phyloP scores from a whole-genome alignment of 495 filamentous ascomycete species.

The Cercophora scortea region DNA sequence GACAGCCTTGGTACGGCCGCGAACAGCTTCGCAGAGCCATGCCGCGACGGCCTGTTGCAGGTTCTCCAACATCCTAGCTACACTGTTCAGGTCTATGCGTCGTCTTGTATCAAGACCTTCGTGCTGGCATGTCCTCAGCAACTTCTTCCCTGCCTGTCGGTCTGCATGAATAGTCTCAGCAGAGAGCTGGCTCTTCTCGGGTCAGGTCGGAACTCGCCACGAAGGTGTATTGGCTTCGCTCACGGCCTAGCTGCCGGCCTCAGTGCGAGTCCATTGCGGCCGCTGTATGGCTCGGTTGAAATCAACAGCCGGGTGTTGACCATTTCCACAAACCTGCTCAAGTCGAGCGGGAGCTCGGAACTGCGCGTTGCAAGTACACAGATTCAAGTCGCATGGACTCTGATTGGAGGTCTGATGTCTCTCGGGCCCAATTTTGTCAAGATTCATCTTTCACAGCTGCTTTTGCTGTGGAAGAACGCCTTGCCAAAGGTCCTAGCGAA shows the following conservation, averaged over 20 bases:
- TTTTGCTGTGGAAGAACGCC: slow-evolving; percentile 97
- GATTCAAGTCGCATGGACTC: slow-evolving; percentile 95
- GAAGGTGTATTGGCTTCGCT: slow-evolving; percentile 83
- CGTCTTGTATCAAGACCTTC: slow-evolving; percentile 77
- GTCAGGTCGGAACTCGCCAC: slow-evolving; percentile 67
- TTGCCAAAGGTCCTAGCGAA: slow-evolving; percentile 87
- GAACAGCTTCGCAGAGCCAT: slow-evolving; percentile 64
- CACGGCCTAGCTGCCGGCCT: slow-evolving; percentile 89
- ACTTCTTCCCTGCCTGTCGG: slow-evolving; percentile 81
- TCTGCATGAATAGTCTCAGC: slow-evolving; percentile 92
- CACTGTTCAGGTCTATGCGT: slow-evolving; percentile 83
- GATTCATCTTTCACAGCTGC: slow-evolving; percentile 90
- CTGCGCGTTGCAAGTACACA: slow-evolving; percentile 87
- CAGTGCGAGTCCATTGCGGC: slow-evolving; percentile 78
- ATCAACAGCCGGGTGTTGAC: slow-evolving; percentile 86
- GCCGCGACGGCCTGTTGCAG: slow-evolving; percentile 81
- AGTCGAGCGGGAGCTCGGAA: slow-evolving; percentile 86
- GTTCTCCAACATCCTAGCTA: slow-evolving; percentile 93
- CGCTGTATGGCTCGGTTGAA: slow-evolving; percentile 90
- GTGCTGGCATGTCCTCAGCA: slow-evolving; percentile 87
- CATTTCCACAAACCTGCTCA: slow-evolving; percentile 85
- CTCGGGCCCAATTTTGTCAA: slow-evolving; percentile 98
- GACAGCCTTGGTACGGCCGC: slow-evolving; percentile 74
- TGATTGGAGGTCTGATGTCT: slow-evolving; percentile 95
- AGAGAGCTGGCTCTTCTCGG: slow-evolving; percentile 75